Evolutionary conservation across 768 basidiomycete genomes (phyloP), one percentile per base, ranked within the genome.

Genomic region (Daedaleopsis nitida): DNA sequence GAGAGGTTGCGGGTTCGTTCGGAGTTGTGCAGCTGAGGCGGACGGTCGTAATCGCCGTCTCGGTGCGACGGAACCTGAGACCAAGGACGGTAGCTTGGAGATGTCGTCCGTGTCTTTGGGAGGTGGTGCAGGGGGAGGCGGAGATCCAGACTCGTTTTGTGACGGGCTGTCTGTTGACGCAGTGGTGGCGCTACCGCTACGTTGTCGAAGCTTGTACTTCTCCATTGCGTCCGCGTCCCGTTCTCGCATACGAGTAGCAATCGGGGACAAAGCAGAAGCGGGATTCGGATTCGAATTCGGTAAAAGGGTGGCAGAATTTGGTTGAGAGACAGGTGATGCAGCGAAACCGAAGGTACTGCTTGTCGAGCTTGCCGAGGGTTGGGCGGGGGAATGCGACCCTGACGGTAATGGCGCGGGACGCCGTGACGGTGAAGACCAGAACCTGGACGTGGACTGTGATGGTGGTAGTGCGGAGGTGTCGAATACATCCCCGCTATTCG

Each of bases 211-310:
- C 71, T 92, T 79, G 70, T 92, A 94, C 68, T 92, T 91, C 72
- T 92, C 91, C 80, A 90, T 91, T 39, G 92, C 93, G 70, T 89
- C 89, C 19, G 92, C 92, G 70, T 94, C 92, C 59, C 86, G 82
- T 74, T 92, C 89, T 66, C 87, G 84, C 81, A 94, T 87, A 37
- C 91, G 88, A 66, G 78, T 88, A 32, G 87, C 89, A 59, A 94
- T 83, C 3, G 91, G 92, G 3, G 92, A 90, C 56, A 93, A 72
- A 23, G 84, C 84, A 45, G 82, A 81, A 19, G 77, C 71, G 24
- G 77, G 66, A 68, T 73, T 75, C 38, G 60, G 23, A 70, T 72
- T 55, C 37, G 55, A 24, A 69, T 73, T 57, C 73, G 67, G 62
- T 9, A 68, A 34, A 42, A 67, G 64, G 7, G 73, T 7, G 76